These are phyloP conservation scores for Auriscalpium orientale DNA, from an alignment of 768 basidiomycete genomes.

Conservation along the genomic window DNA sequence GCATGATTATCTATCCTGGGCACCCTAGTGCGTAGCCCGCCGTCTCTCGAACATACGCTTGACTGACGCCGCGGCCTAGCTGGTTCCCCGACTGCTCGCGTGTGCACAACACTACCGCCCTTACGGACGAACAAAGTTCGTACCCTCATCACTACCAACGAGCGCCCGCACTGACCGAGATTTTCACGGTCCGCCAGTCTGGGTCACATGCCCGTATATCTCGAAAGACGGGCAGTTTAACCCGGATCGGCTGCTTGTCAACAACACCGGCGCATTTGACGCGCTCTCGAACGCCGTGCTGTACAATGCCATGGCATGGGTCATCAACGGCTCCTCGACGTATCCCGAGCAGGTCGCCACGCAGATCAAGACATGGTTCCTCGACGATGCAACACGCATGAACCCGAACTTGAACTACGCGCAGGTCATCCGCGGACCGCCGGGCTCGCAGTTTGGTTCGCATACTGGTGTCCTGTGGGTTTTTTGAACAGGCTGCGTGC, in stretches of 20 bases:
- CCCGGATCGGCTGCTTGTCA: constrained; percentile 22
- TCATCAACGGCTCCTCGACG: constrained; percentile 18
- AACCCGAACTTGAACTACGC: constrained; percentile 22
- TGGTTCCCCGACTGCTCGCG: constrained; percentile 23
- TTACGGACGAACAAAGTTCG: constrained; percentile 22
- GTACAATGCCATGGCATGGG: constrained; percentile 27
- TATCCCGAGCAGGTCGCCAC: constrained; percentile 19
- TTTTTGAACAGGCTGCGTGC: neutral
- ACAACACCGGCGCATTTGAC: constrained; percentile 22
- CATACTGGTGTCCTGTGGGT: constrained; percentile 9
- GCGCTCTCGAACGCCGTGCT: constrained; percentile 24
- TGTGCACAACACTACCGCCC: constrained; percentile 23
- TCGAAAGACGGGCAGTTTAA: constrained; percentile 24
- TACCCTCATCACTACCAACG: neutral
- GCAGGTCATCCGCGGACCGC: constrained; percentile 12
- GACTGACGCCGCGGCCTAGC: neutral
- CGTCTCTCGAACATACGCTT: neutral
- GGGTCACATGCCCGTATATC: constrained; percentile 22
- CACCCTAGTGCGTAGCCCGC: constrained; percentile 9
- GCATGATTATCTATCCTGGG: constrained; percentile 14
- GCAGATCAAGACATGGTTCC: constrained; percentile 26
- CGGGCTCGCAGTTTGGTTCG: neutral
- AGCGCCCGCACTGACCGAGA: neutral
- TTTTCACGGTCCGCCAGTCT: constrained; percentile 6
- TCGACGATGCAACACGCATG: constrained; percentile 24